Percentiles rank a stretch among this genome's conserved stretches.
Conservation (phyloP, 129 eudicot species). For the Chrysanthemum lavandulifolium region DNA sequence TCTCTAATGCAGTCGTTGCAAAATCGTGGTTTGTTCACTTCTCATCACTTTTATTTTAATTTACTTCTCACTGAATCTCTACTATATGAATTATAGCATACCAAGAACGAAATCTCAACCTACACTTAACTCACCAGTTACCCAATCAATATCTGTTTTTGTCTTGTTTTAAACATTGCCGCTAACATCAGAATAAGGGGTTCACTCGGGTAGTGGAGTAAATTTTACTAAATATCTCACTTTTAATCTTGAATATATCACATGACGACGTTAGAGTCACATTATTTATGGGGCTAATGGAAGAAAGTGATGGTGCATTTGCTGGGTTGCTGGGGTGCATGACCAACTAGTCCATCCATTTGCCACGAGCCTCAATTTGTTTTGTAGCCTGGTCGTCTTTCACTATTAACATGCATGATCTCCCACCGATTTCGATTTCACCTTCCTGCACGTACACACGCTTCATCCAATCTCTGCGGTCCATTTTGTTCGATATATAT, state of each 20-base stretch:
- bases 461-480: background rate
- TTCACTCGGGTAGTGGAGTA: too few species aligned
- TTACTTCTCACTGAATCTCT: too few species aligned
- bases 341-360: constrained; percentile 26
- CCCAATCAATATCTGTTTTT: too few species aligned
- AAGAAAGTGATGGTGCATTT: constrained; percentile 28
- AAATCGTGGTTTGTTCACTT: too few species aligned
- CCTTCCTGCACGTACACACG: constrained; percentile 6
- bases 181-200: too few species aligned
- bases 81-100: too few species aligned
- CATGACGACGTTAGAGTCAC: background rate
- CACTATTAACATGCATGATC: background rate
- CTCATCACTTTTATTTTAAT: too few species aligned
- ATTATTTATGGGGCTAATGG: constrained; percentile 6
- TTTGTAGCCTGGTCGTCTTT: constrained; percentile 29
- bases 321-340: constrained; percentile 40
- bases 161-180: too few species aligned
- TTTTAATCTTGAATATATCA: background rate
- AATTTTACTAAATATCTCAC: too few species aligned
- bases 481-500: background rate
- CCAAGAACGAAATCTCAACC: too few species aligned
- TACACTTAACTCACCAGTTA: too few species aligned
- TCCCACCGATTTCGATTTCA: constrained; percentile 9
- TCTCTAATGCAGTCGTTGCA: too few species aligned
- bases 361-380: constrained; percentile 29